phyloP scores from a whole-genome alignment of 2,329 filamentous ascomycete genomes.

The Paecilomyces niveus region DNA sequence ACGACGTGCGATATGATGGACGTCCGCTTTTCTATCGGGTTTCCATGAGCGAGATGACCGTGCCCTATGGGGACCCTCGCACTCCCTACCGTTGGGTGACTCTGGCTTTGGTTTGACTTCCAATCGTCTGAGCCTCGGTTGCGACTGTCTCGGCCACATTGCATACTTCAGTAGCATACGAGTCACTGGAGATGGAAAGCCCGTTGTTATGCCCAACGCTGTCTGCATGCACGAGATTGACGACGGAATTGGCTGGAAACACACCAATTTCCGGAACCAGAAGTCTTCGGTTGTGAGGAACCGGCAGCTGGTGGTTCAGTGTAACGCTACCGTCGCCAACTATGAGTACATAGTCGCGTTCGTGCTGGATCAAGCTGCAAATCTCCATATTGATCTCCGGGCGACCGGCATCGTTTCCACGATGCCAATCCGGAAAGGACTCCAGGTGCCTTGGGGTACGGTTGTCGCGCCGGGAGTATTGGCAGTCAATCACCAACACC shows the following conservation, averaged over 20 bases:
- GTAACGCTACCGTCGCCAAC: constrained; percentile 64
- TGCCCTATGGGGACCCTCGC: constrained; percentile 51
- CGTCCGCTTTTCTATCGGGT: constrained; percentile 62
- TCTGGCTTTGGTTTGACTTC: constrained; percentile 60
- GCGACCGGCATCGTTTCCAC: constrained; percentile 62
- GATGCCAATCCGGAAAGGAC: constrained; percentile 54
- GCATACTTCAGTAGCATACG: constrained; percentile 57
- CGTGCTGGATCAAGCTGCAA: constrained; percentile 64
- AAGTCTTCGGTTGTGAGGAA: constrained; percentile 57
- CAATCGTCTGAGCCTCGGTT: constrained; percentile 63
- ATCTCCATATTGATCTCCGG: constrained; percentile 60
- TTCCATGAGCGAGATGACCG: constrained; percentile 60
- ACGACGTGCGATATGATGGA: constrained; percentile 57
- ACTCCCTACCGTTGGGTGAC: constrained; percentile 62
- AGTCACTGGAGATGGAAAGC: constrained; percentile 53
- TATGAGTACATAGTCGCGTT: constrained; percentile 69
- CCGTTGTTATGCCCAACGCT: constrained; percentile 55
- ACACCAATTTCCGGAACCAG: constrained; percentile 63
- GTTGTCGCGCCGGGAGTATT: constrained; percentile 64
- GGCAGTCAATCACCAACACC: constrained; percentile 67
- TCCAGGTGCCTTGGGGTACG: constrained; percentile 59
- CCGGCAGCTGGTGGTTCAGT: constrained; percentile 60
- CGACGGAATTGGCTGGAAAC: constrained; percentile 62
- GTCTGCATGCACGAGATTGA: constrained; percentile 67
- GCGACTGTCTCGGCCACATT: constrained; percentile 64